A percentile compares a stretch with the other conserved stretches of the same genome.
Evolutionary conservation across 352 stramenopile genomes (phyloP).

Genomic region (Pythium monospermum): DNA sequence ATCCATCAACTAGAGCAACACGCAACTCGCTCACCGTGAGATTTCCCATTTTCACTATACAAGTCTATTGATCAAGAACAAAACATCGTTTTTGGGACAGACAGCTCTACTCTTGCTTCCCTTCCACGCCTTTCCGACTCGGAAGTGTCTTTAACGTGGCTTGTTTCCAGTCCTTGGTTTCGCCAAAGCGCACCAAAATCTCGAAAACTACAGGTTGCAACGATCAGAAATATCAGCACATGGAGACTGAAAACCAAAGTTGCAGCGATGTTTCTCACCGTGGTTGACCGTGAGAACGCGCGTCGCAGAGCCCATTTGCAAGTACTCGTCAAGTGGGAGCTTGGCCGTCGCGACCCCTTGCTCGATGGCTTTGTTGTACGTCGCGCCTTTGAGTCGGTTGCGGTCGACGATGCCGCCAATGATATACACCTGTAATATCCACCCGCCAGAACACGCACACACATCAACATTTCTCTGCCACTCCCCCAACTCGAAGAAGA

Average conservation of each 20-base stretch:
- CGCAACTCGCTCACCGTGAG: not conserved
- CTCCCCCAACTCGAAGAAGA: not conserved
- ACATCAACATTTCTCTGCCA: not conserved
- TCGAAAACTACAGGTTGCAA: constrained; percentile 77
- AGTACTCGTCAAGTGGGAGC: constrained; percentile 85
- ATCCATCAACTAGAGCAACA: constrained; percentile 43
- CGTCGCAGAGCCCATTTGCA: constrained; percentile 68
- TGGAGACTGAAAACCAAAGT: not conserved
- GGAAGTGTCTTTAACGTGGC: constrained; percentile 65
- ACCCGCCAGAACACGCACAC: not conserved
- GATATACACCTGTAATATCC: constrained; percentile 80
- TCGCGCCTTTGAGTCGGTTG: constrained; percentile 93
- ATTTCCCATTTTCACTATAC: too few species aligned
- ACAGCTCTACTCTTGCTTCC: constrained; percentile 32
- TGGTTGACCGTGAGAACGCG: constrained; percentile 88
- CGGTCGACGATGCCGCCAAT: constrained; percentile 97
- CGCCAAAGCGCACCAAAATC: constrained; percentile 66
- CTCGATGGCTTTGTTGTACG: constrained; percentile 87
- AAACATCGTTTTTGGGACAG: not conserved
- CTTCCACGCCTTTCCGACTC: constrained; percentile 57
- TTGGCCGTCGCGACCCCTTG: constrained; percentile 91
- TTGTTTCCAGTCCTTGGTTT: constrained; percentile 70
- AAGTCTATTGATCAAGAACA: too few species aligned
- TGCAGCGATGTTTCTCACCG: constrained; percentile 28
- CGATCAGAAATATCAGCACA: too few species aligned